Evolutionary conservation across 345 rosid genomes (phyloP).

Genomic region (Trapa incisa): DNA sequence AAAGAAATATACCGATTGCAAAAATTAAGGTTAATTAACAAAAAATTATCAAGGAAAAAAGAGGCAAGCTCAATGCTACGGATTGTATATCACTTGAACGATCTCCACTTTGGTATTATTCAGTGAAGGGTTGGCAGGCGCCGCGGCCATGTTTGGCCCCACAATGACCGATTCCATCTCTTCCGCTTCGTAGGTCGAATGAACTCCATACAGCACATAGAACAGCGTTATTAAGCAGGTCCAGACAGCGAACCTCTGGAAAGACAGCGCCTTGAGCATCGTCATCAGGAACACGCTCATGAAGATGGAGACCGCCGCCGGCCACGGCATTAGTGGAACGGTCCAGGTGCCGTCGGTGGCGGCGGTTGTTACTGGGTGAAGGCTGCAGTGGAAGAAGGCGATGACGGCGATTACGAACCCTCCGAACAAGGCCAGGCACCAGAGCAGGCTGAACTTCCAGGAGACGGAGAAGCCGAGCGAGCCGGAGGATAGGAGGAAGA

Average conservation of each 20-base stretch:
- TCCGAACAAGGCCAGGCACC: slow-evolving; percentile 45
- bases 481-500: slow-evolving; percentile 47
- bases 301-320: slow-evolving; percentile 57
- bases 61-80: neutral
- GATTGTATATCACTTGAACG: slow-evolving; percentile 17
- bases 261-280: slow-evolving; percentile 43
- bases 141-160: slow-evolving; percentile 21
- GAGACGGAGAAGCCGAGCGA: slow-evolving; percentile 58
- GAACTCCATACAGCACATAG: slow-evolving; percentile 79
- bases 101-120: neutral
- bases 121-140: slow-evolving; percentile 14
- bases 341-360: slow-evolving; percentile 33
- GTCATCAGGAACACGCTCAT: slow-evolving; percentile 68
- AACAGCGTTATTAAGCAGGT: slow-evolving; percentile 49
- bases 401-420: slow-evolving; percentile 27
- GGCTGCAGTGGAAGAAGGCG: slow-evolving; percentile 31
- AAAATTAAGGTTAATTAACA: too few relatives aligned
- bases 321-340: slow-evolving; percentile 94
- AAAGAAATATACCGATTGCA: too few relatives aligned
- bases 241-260: slow-evolving; percentile 66
- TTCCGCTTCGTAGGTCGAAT: slow-evolving; percentile 71
- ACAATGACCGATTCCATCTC: slow-evolving; percentile 27
- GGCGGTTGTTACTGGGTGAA: slow-evolving; percentile 5
- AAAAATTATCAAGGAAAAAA: neutral
- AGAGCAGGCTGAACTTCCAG: slow-evolving; percentile 45